Evolutionary conservation across 345 rosid species (phyloP).

Genomic region (Aquilaria malaccensis): DNA sequence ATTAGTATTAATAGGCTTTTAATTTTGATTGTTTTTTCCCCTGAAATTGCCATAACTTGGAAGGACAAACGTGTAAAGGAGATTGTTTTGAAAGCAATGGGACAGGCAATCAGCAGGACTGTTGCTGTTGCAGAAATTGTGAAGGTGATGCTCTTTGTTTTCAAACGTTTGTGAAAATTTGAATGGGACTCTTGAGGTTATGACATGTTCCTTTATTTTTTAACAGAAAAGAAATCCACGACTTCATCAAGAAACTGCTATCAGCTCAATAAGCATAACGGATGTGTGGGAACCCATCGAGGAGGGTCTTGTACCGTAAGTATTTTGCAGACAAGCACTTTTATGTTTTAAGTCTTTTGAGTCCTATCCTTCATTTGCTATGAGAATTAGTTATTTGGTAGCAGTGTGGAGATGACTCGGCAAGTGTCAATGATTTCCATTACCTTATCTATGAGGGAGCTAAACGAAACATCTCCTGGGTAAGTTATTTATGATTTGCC

Average conservation of each 20-base stretch:
- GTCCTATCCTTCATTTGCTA: neutral
- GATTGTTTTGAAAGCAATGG: slow-evolving; percentile 2
- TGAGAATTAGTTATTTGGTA: neutral
- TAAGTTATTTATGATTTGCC: neutral
- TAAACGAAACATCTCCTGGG: neutral
- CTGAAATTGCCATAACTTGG: too few species aligned
- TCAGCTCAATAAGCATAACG: slow-evolving; percentile 30
- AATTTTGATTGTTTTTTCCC: neutral
- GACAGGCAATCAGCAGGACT: slow-evolving; percentile 2
- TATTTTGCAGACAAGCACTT: too few species aligned
- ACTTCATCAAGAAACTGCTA: slow-evolving; percentile 25
- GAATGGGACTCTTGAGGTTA: too few species aligned
- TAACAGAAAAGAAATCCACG: slow-evolving; percentile 1
- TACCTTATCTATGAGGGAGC: neutral
- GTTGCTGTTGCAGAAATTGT: neutral
- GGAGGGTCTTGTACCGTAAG: slow-evolving; percentile 31
- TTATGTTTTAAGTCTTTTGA: neutral
- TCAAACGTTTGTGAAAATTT: too few species aligned
- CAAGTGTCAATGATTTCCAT: neutral
- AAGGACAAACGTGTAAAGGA: neutral
- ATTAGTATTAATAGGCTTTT: neutral
- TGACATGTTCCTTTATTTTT: neutral
- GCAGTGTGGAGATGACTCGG: slow-evolving; percentile 5
- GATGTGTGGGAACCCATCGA: slow-evolving; percentile 37
- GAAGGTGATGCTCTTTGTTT: neutral